Evolutionary conservation across 2,329 filamentous ascomycete species (phyloP).

Genomic region (Arthrobotrys conoides): DNA sequence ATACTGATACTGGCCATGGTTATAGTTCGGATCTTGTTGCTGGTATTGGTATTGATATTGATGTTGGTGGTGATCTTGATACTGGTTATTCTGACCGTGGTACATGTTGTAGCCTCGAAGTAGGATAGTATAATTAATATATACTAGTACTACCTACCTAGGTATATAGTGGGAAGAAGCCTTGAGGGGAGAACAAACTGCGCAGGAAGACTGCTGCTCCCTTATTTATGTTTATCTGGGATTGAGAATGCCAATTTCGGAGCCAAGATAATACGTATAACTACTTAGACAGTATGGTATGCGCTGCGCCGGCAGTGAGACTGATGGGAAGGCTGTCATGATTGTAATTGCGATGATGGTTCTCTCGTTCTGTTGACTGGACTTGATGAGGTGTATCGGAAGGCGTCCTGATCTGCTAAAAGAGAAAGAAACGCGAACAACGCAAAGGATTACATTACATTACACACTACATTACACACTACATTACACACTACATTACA

Average conservation of each 20-base stretch:
- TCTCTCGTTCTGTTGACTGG: too few relatives aligned
- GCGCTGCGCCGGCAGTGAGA: slow-evolving; percentile 18
- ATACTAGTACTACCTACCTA: too few relatives aligned
- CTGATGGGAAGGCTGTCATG: slow-evolving; percentile 30
- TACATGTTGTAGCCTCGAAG: too few relatives aligned
- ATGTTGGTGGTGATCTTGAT: slow-evolving; percentile 26
- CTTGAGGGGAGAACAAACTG: slow-evolving; percentile 21
- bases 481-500: too few relatives aligned
- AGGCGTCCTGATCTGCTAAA: slow-evolving; percentile 1
- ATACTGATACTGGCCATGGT: background rate
- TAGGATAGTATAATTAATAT: too few relatives aligned
- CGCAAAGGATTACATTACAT: slow-evolving; percentile 4
- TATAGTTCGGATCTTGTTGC: slow-evolving; percentile 33
- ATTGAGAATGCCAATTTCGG: slow-evolving; percentile 12
- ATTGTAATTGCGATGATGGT: background rate
- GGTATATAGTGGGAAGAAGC: too few relatives aligned
- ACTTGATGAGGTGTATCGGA: slow-evolving; percentile 7
- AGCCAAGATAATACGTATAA: slow-evolving; percentile 8
- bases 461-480: background rate
- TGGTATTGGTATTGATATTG: slow-evolving; percentile 10
- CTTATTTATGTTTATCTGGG: slow-evolving; percentile 1
- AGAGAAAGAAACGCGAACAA: background rate
- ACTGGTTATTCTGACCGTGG: background rate
- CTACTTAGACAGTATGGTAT: too few relatives aligned
- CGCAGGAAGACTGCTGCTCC: slow-evolving; percentile 3